Base-by-base conservation (phyloP, 129 eudicot genomes). In the Dittrichia graveolens region DNA sequence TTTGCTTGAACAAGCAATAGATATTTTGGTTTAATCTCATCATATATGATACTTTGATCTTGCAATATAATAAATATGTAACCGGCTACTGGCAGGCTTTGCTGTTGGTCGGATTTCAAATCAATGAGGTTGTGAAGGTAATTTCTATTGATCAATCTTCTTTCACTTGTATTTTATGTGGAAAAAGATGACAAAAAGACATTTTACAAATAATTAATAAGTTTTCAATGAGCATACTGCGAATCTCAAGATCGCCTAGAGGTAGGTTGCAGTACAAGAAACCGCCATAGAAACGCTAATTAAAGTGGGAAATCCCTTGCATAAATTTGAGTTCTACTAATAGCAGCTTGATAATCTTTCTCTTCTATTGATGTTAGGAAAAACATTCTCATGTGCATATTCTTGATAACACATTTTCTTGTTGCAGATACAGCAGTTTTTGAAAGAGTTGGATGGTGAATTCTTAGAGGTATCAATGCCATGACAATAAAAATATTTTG, bases 401-500 rank as follows among this genome's bases (percentile, higher is more conserved):
- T 39, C 47, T 38, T 69, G 16, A 48, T 59, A 2, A 35, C 76
- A 13, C 70, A 31, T 6, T 60, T 50, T 67, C 46, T 74, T 82
- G 46, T 24, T 75, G 76, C 86, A 88, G 98, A 81, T 90, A 77
- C 87, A 82, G 40, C 74, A 72, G 75, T 84, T 93, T 48, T 78
- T 89, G 52, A 85, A 89, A 78, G 88, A 89, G 78, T 15, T 93
- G 85, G 96, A 83, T 73, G 96, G 96, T 52, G 95, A 93, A 83
- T 93, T 93, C 74, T 68, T 92, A 67, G 79, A 89, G 96, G 98
- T 92, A 84, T 18, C 13, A 24, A 55, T 46, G 12, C 15, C 53
- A 46, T 53, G 35, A 46, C 50, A 56, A 4, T 24, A 24, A 24
- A 24, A 24, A 24, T 2, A 24, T 24, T 24, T 24, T 24, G 31